Base-by-base conservation (phyloP, 805 yeast genomes). In the Candida sithepensis region DNA sequence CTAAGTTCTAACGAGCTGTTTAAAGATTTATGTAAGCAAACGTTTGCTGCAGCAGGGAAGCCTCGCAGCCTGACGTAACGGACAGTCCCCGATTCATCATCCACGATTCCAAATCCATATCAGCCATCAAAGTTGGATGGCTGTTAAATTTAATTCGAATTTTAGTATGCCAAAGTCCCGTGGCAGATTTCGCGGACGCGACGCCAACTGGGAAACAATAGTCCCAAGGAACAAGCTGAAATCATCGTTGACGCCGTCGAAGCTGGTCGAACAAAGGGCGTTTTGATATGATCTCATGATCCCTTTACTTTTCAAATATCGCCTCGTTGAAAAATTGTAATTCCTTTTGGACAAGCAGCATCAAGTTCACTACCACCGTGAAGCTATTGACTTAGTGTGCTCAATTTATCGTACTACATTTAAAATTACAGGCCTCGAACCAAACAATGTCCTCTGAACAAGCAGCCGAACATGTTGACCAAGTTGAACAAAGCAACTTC, bases 391-490 rank as follows among this genome's bases (percentile, higher is more conserved):
- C 16, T 5, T 30, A 30, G 13, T 30, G 8, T 10, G 7, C 14
- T 30, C 14, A 30, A 30, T 30, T 30, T 12, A 26, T 12, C 34
- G 6, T 30, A 12, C 14, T 30, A 30, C 34, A 30, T 12, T 30
- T 30, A 12, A 9, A 30, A 30, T n/a, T 30, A 30, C 34, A 30
- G 14, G n/a, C 18, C 14, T 34, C 10, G 34, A 28, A 20, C 23
- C 44, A 32, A 45, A 52, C 39, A 18, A 48, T 43, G 43, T 47
- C 54, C 8, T 43, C 52, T 7, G 51, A 48, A 44, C 36, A 30
- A 39, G 33, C 40, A 20, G 45, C 52, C 5, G 51, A 48, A 44
- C 36, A 30, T 33, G 33, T 43, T 21, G 45, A 46, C 32, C 49
- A 48, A 44, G 40, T 37, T 13, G 50, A 47, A 36, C 41, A 34